These are phyloP conservation scores for Sordariomycetes sp. DNA, from an alignment of 2,329 filamentous ascomycete species.

Conservation along the genomic window DNA sequence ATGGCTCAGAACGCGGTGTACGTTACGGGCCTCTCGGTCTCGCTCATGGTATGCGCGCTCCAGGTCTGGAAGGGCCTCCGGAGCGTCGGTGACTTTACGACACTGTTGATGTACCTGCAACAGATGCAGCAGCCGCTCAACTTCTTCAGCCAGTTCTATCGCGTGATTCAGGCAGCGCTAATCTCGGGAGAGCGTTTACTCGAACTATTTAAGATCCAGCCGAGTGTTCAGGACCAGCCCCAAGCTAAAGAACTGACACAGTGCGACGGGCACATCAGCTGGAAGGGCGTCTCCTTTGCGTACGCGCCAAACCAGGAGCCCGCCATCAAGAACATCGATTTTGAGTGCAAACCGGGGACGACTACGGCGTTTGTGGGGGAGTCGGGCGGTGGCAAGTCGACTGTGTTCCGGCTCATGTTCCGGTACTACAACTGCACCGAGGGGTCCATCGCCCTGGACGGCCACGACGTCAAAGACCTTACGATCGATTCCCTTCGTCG, in stretches of 20 bases:
- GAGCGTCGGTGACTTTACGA: slow-evolving; percentile 58
- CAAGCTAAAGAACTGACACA: slow-evolving; percentile 46
- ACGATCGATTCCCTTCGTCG: slow-evolving; percentile 88
- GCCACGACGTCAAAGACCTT: slow-evolving; percentile 67
- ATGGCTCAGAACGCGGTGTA: slow-evolving; percentile 71
- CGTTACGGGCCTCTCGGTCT: slow-evolving; percentile 60
- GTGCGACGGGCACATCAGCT: slow-evolving; percentile 73
- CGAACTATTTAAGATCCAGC: slow-evolving; percentile 91
- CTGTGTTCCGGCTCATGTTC: slow-evolving; percentile 88
- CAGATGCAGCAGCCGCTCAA: slow-evolving; percentile 73
- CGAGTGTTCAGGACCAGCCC: slow-evolving; percentile 72
- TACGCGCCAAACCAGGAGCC: slow-evolving; percentile 58
- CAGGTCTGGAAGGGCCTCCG: slow-evolving; percentile 57
- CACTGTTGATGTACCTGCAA: slow-evolving; percentile 62
- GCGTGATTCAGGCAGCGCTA: slow-evolving; percentile 91
- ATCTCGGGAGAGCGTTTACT: slow-evolving; percentile 93
- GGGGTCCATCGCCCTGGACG: slow-evolving; percentile 76
- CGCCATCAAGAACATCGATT: slow-evolving; percentile 70
- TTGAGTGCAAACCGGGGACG: slow-evolving; percentile 77
- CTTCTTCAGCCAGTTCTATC: slow-evolving; percentile 90
- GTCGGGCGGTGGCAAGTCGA: slow-evolving; percentile 94
- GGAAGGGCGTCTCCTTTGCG: slow-evolving; percentile 79
- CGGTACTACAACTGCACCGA: slow-evolving; percentile 82
- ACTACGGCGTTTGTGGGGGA: slow-evolving; percentile 95
- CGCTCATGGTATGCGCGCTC: slow-evolving; percentile 62